Evolutionary conservation across 306 rosid species (phyloP), one percentile per base, ranked within the genome.

Genomic region (Rosa persica): DNA sequence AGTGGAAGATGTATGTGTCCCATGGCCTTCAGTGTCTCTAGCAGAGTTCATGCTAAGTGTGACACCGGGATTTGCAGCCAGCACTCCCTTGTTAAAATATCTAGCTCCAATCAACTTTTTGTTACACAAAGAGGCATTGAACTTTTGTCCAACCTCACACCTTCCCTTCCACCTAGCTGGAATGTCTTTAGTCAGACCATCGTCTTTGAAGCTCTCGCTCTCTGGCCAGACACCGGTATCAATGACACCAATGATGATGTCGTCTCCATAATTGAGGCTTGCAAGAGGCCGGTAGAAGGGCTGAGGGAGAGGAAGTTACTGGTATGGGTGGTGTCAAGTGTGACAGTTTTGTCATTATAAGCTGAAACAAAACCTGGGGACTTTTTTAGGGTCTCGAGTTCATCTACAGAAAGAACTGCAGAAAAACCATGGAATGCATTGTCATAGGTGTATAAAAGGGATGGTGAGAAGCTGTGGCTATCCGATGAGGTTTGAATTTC

Each of bases 161-260:
- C 3, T 69, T 6, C 83, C 86, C 12, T 75, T 79, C 83, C 86
- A 83, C 39, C 25, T 68, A 8, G 77, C 4, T 27, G 83, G 86
- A 10, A 74, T 30, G 13, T 2, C 6, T 1, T 30, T 30, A 0
- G 25, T 48, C 20, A 83, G 70, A 1, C 74, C 83, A 39, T 70
- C 44, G n/a, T 79, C 75, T 15, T 23, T 62, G 69, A 79, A 83
- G 77, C 80, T 79, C 4, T 79, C 23, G 17, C 70, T 68, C 76
- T 82, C 86, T 9, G 86, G 86, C 77, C 70, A 83, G 16, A 82
- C 22, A 8, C 85, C 85, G 5, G 79, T 13, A 49, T 82, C 79
- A 16, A 77, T 34, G 11, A 83, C 46, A 25, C 83, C 83, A 34
- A 83, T 20, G 51, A 78, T 27, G 73, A 79, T 42, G 42, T 74